Evolutionary conservation across 106 monocot genomes (phyloP).

Genomic region (Dendrobium catenatum): DNA sequence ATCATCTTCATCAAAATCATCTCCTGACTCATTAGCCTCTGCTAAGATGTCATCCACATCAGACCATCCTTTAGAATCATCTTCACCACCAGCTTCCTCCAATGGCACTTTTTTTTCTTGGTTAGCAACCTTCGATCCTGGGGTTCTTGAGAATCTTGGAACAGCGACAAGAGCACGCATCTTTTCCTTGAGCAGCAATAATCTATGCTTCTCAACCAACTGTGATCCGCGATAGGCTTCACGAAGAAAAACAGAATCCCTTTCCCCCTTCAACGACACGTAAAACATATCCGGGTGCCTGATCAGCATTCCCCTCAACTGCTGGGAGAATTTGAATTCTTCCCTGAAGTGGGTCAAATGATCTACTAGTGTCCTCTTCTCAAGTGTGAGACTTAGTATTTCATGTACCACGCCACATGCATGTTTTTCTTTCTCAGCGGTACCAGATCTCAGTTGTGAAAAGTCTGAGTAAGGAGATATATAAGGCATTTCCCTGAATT

Average conservation of each 20-base stretch:
- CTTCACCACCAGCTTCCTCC: constrained; percentile 21
- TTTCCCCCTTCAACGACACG: constrained; percentile 89
- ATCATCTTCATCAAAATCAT: constrained; percentile 44
- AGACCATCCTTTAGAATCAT: constrained; percentile 41
- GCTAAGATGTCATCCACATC: constrained; percentile 45
- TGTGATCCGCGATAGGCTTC: constrained; percentile 88
- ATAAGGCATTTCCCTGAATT: constrained; percentile 75
- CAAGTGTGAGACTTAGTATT: constrained; percentile 79
- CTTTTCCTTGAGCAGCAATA: constrained; percentile 86
- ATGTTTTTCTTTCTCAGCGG: constrained; percentile 81
- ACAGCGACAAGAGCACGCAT: constrained; percentile 73
- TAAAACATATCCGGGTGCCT: constrained; percentile 97
- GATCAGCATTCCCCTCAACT: constrained; percentile 85
- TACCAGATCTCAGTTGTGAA: constrained; percentile 52
- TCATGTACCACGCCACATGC: constrained; percentile 87
- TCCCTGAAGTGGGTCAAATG: constrained; percentile 96
- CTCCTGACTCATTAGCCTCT: constrained; percentile 31
- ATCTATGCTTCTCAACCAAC: constrained; percentile 71
- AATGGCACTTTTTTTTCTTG: constrained; percentile 12
- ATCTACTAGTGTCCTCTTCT: constrained; percentile 88
- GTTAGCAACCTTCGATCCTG: constrained; percentile 6
- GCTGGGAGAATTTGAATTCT: constrained; percentile 90
- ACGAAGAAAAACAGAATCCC: constrained; percentile 93
- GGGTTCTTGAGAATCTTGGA: constrained; percentile 36
- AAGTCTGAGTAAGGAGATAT: constrained; percentile 93